These are phyloP conservation scores for Carpinus fangiana DNA, from an alignment of 306 rosid genomes.

Conservation along the genomic window DNA sequence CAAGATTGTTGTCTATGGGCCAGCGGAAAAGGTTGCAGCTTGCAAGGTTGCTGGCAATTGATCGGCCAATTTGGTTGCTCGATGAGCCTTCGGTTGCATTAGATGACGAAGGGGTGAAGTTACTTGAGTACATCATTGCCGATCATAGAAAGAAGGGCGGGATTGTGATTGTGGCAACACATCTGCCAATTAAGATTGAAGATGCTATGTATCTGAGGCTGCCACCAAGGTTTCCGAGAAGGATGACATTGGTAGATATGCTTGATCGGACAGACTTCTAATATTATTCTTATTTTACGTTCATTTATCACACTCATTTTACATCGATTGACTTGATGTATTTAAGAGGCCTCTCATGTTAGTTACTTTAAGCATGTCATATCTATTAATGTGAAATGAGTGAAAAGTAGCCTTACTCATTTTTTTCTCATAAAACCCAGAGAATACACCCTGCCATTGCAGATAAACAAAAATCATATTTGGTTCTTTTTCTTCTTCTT, in stretches of 20 bases:
- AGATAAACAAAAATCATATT: neutral
- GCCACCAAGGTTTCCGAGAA: constrained; percentile 89
- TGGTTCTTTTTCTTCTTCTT: neutral
- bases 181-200: constrained; percentile 73
- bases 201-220: constrained; percentile 70
- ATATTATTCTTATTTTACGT: neutral
- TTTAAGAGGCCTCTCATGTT: too few species aligned
- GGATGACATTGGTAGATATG: constrained; percentile 76
- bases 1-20: constrained; percentile 84
- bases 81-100: constrained; percentile 94
- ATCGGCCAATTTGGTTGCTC: constrained; percentile 87
- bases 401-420: neutral
- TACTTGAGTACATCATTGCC: constrained; percentile 70
- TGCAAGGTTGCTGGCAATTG: constrained; percentile 81
- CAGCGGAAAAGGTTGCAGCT: constrained; percentile 84
- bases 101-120: constrained; percentile 78
- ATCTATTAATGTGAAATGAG: too few species aligned
- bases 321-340: too few species aligned
- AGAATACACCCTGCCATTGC: neutral
- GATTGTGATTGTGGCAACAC: constrained; percentile 70
- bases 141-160: constrained; percentile 86
- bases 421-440: constrained; percentile 4
- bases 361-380: too few species aligned
- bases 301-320: neutral
- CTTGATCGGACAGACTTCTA: constrained; percentile 59